A percentile compares a stretch with the other conserved stretches of the same genome.
Conservation (phyloP, 768 basidiomycete species). For the Lactarius hengduanensis region DNA sequence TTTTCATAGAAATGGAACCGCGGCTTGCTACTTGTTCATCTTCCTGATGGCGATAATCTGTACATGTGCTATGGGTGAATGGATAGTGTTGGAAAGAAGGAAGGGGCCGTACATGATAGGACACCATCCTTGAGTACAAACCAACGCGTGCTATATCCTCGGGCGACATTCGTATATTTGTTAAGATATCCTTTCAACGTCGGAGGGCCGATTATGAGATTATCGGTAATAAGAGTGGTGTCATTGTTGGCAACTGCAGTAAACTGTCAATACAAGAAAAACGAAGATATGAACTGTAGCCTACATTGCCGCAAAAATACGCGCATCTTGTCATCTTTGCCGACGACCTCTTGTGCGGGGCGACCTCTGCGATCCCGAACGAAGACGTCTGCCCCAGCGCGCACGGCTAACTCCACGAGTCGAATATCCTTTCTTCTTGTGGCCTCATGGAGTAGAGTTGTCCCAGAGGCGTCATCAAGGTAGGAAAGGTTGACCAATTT, state of each 20-base stretch:
- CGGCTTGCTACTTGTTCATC: slow-evolving; percentile 84
- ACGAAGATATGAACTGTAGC: slow-evolving; percentile 33
- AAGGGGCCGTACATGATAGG: slow-evolving; percentile 65
- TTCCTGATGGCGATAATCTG: slow-evolving; percentile 83
- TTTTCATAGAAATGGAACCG: slow-evolving; percentile 86
- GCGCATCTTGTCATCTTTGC: slow-evolving; percentile 77
- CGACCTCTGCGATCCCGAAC: slow-evolving; percentile 74
- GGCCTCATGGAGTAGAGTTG: slow-evolving; percentile 83
- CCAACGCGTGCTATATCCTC: slow-evolving; percentile 88
- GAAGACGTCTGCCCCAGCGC: slow-evolving; percentile 88
- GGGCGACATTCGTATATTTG: slow-evolving; percentile 92
- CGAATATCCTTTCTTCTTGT: slow-evolving; percentile 76
- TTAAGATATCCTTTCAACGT: slow-evolving; percentile 75
- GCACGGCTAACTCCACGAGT: slow-evolving; percentile 79
- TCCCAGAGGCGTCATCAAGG: slow-evolving; percentile 75
- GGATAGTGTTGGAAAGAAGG: background rate
- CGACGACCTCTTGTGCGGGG: slow-evolving; percentile 62
- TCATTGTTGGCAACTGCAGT: slow-evolving; percentile 75
- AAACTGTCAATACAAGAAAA: background rate
- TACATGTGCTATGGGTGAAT: background rate
- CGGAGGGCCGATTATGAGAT: slow-evolving; percentile 51
- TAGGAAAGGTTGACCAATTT: slow-evolving; percentile 74
- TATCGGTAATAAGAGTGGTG: slow-evolving; percentile 57
- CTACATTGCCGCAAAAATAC: slow-evolving; percentile 82
- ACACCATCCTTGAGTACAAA: slow-evolving; percentile 86